Evolutionary conservation across 1,139 yeast genomes (phyloP).

Genomic region (Sugiyamaella castrensis): DNA sequence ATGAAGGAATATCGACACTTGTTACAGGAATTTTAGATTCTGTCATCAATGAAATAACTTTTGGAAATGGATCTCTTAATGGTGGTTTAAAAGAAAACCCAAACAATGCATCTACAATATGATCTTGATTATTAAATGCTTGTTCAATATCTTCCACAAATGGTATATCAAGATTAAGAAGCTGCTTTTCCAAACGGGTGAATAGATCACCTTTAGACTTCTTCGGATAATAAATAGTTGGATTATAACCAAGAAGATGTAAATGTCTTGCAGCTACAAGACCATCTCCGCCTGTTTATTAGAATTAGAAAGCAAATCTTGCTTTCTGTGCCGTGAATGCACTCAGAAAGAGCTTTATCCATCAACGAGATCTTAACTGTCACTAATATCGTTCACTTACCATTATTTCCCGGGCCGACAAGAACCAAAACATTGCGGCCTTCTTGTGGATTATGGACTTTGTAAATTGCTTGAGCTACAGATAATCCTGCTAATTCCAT

Average conservation of each 20-base stretch:
- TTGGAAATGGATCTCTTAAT: conserved; percentile 71
- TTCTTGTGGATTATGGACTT: conserved; percentile 49
- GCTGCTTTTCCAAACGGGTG: conserved; percentile 52
- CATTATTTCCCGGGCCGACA: conserved; percentile 96
- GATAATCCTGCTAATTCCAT: conserved; percentile 97
- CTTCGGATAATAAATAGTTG: conserved; percentile 52
- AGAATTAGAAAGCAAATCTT: background rate
- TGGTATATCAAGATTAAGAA: conserved; percentile 52
- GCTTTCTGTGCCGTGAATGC: too few relatives aligned
- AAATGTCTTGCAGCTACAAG: conserved; percentile 92
- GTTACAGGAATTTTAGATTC: conserved; percentile 53
- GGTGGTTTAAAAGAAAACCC: conserved; percentile 95
- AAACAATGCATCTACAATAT: conserved; percentile 78
- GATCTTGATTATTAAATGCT: conserved; percentile 36
- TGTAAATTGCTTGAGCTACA: conserved; percentile 82
- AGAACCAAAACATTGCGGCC: conserved; percentile 56
- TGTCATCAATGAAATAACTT: conserved; percentile 51
- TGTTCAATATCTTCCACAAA: conserved; percentile 40
- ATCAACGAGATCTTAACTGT: too few relatives aligned
- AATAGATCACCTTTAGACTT: conserved; percentile 38
- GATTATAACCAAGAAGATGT: conserved; percentile 72
- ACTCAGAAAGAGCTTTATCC: too few relatives aligned
- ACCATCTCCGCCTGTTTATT: conserved; percentile 71
- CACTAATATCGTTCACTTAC: conserved; percentile 26
- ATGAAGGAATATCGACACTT: conserved; percentile 89